Conservation (phyloP, 202 grass and related monocot species). For the Schoenoplectus tabernaemontani region DNA sequence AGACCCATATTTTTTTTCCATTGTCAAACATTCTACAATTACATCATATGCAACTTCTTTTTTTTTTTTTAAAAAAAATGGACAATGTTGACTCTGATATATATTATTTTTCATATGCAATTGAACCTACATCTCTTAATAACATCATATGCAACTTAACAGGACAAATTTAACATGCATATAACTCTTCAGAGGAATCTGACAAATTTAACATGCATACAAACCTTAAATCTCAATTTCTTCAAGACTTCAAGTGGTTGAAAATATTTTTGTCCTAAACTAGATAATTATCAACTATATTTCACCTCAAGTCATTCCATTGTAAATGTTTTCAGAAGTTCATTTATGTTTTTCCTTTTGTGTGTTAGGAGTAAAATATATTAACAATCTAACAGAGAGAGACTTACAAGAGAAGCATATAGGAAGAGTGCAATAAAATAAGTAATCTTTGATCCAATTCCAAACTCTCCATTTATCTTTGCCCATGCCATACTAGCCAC, state of each 20-base stretch:
- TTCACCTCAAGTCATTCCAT: neutral
- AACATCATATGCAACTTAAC: neutral
- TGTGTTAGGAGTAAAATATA: neutral
- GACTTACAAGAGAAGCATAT: conserved; percentile 54
- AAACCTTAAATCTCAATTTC: no score
- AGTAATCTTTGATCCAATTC: conserved; percentile 40
- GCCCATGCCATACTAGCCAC: conserved; percentile 81
- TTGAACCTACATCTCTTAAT: no score
- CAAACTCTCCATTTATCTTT: conserved; percentile 63
- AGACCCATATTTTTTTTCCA: no score
- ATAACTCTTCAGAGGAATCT: no score
- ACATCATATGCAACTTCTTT: no score
- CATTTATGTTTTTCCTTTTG: neutral
- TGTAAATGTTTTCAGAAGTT: neutral
- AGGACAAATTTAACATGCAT: neutral
- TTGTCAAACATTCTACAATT: no score
- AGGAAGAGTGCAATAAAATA: conserved; percentile 84
- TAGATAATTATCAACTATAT: neutral
- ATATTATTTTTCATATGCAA: no score
- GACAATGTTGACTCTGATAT: no score
- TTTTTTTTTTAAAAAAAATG: no score
- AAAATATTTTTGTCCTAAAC: neutral
- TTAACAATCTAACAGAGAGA: neutral
- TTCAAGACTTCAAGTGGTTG: neutral
- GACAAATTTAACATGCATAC: no score